phyloP scores from a whole-genome alignment of 2,329 filamentous ascomycete species.

The Eutypa lata region DNA sequence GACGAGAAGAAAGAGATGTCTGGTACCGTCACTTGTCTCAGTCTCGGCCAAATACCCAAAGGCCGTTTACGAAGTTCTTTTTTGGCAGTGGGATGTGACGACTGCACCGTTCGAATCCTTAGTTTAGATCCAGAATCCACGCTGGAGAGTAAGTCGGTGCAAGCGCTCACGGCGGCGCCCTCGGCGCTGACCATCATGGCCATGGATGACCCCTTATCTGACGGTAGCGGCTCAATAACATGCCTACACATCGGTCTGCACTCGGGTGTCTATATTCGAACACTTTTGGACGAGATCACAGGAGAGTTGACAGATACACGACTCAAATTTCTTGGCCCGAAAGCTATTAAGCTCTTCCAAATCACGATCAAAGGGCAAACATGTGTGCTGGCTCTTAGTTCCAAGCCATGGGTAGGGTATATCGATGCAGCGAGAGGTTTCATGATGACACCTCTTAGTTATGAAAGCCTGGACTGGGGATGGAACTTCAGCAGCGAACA shows the following conservation, averaged over 20 bases:
- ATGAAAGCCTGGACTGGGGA: slow-evolving; percentile 83
- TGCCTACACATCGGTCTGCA: slow-evolving; percentile 95
- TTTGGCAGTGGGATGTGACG: slow-evolving; percentile 93
- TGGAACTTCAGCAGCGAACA: slow-evolving; percentile 97
- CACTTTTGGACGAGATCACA: slow-evolving; percentile 90
- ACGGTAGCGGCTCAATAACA: slow-evolving; percentile 86
- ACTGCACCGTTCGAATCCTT: slow-evolving; percentile 90
- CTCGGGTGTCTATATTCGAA: slow-evolving; percentile 93
- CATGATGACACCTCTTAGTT: slow-evolving; percentile 88
- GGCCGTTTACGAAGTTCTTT: slow-evolving; percentile 87
- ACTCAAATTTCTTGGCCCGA: slow-evolving; percentile 89
- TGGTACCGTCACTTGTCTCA: slow-evolving; percentile 92
- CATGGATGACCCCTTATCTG: slow-evolving; percentile 91
- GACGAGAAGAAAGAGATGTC: slow-evolving; percentile 95
- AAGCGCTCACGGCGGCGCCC: slow-evolving; percentile 86
- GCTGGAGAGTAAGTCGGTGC: slow-evolving; percentile 89
- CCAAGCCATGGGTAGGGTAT: slow-evolving; percentile 91
- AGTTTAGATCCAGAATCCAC: slow-evolving; percentile 88
- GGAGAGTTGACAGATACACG: slow-evolving; percentile 93
- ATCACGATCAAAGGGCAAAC: slow-evolving; percentile 82
- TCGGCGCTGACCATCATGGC: slow-evolving; percentile 87
- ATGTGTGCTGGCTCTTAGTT: slow-evolving; percentile 85
- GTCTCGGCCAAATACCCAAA: slow-evolving; percentile 87
- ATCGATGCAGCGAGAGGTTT: slow-evolving; percentile 84
- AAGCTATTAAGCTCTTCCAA: slow-evolving; percentile 83